Evolutionary conservation across 179 eudicot genomes (phyloP).

Genomic region (Pouteria campechiana): DNA sequence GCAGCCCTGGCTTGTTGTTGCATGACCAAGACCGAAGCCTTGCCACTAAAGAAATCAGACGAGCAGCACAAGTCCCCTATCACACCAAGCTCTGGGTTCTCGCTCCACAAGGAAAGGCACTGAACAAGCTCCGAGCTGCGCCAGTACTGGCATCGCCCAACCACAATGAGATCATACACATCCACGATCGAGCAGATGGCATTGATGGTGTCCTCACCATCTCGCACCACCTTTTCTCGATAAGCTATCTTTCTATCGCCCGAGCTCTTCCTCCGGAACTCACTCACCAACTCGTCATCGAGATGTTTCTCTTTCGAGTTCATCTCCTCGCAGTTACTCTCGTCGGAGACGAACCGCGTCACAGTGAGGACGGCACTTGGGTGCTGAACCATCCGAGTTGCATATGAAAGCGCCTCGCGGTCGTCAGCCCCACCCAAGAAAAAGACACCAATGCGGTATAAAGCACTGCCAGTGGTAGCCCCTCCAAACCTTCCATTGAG

Average conservation of each 20-base stretch:
- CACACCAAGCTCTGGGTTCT: constrained; percentile 26
- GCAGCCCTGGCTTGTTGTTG: constrained; percentile 27
- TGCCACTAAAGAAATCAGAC: constrained; percentile 20
- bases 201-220: constrained; percentile 17
- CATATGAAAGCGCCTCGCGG: constrained; percentile 27
- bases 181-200: constrained; percentile 15
- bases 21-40: constrained; percentile 21
- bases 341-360: constrained; percentile 9
- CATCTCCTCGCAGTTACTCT: background rate
- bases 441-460: constrained; percentile 14
- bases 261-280: constrained; percentile 11
- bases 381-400: constrained; percentile 16
- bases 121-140: constrained; percentile 7
- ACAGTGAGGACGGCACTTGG: constrained; percentile 9
- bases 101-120: constrained; percentile 25
- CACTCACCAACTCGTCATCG: constrained; percentile 13
- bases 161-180: constrained; percentile 19
- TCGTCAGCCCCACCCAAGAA: constrained; percentile 36
- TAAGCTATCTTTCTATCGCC: constrained; percentile 7
- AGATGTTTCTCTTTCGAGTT: constrained; percentile 2
- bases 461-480: background rate
- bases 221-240: constrained; percentile 10
- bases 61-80: constrained; percentile 28
- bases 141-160: constrained; percentile 27
- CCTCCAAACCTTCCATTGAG: background rate